A percentile compares a stretch with the other conserved stretches of the same genome.
Evolutionary conservation across 768 basidiomycete genomes (phyloP).

Genomic region (Roridomyces roridus): DNA sequence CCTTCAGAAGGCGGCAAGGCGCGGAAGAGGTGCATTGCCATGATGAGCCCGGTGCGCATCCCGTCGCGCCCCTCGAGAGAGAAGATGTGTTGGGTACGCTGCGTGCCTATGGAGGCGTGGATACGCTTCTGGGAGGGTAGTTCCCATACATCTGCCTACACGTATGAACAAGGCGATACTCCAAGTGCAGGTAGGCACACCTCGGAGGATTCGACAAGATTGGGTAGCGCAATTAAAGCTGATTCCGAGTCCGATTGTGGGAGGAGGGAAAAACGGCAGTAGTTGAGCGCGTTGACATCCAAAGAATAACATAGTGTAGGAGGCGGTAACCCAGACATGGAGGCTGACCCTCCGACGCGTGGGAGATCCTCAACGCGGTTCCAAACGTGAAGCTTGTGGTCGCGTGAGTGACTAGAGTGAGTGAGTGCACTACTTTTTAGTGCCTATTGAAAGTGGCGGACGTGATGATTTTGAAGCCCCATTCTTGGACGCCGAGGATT

Average conservation of each 20-base stretch:
- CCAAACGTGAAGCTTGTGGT: constrained; percentile 88
- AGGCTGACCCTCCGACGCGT: constrained; percentile 63
- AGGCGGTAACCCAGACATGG: constrained; percentile 50
- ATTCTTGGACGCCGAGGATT: constrained; percentile 82
- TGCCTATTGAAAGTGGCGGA: constrained; percentile 46
- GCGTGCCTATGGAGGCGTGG: constrained; percentile 86
- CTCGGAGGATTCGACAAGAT: constrained; percentile 85
- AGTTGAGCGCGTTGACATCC: constrained; percentile 93
- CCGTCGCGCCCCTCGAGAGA: constrained; percentile 55
- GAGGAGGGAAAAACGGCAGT: constrained; percentile 86
- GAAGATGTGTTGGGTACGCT: constrained; percentile 41
- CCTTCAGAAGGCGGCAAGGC: constrained; percentile 17
- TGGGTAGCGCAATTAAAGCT: constrained; percentile 82
- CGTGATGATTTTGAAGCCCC: constrained; percentile 74
- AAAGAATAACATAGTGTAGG: constrained; percentile 70
- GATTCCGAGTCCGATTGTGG: constrained; percentile 13
- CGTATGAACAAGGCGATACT: not conserved
- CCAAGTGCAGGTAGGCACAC: constrained; percentile 44
- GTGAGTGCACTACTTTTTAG: not conserved
- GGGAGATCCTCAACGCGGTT: constrained; percentile 52
- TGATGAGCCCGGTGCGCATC: constrained; percentile 78
- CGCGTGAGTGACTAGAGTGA: constrained; percentile 74
- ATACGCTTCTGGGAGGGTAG: constrained; percentile 71
- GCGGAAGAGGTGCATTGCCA: constrained; percentile 79
- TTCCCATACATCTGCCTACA: constrained; percentile 87